A percentile compares a stretch with the other conserved stretches of the same genome.
phyloP scores from a whole-genome alignment of 2,329 filamentous ascomycete species.

The Aspergillus tamarii region DNA sequence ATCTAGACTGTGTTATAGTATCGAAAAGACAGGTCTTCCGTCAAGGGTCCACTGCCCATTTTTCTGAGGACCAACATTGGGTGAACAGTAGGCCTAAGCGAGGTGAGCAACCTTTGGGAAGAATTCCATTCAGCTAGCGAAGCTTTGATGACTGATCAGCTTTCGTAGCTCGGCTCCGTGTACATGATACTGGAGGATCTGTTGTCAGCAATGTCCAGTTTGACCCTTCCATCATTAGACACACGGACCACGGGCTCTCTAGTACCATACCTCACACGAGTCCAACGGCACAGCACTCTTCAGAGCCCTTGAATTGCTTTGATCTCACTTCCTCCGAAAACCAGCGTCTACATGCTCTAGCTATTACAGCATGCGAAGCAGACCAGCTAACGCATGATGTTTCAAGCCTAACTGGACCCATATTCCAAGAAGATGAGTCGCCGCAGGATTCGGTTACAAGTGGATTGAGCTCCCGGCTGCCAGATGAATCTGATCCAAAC shows the following conservation, averaged over 20 bases:
- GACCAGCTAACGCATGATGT: neutral
- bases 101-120: constrained; percentile 13
- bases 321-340: neutral
- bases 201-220: neutral
- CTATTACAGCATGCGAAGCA: neutral
- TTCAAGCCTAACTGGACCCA: neutral
- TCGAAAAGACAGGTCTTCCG: constrained; percentile 21
- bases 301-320: neutral
- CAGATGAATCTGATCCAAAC: neutral
- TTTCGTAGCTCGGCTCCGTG: neutral
- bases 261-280: neutral
- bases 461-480: neutral
- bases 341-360: neutral
- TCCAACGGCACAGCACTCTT: neutral
- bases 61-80: constrained; percentile 23
- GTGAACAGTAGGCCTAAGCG: constrained; percentile 26
- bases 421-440: neutral
- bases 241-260: neutral
- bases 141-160: neutral
- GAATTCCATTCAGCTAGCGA: neutral
- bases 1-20: constrained; percentile 15
- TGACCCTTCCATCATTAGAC: neutral
- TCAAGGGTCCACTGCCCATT: constrained; percentile 21
- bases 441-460: neutral
- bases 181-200: neutral